Conservation (phyloP, 805 yeast genomes). For the Lachancea mirantina region DNA sequence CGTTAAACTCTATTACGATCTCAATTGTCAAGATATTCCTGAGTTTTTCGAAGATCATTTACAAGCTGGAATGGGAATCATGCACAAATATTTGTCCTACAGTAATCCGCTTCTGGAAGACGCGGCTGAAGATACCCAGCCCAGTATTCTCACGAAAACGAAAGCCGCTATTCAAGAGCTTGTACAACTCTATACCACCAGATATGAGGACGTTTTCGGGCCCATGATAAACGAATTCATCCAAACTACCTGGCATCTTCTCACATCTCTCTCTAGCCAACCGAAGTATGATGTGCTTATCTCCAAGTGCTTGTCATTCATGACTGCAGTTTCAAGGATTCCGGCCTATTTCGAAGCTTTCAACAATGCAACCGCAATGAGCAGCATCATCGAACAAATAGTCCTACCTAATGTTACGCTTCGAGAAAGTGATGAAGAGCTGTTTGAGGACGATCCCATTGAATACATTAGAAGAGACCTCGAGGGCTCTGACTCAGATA, state of each 20-base stretch:
- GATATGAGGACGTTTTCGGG: slow-evolving; percentile 91
- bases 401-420: slow-evolving; percentile 82
- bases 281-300: slow-evolving; percentile 80
- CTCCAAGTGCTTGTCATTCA: slow-evolving; percentile 69
- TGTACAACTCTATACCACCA: slow-evolving; percentile 74
- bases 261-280: slow-evolving; percentile 58
- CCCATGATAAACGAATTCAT: slow-evolving; percentile 70
- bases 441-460: slow-evolving; percentile 95
- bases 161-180: slow-evolving; percentile 82
- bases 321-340: slow-evolving; percentile 72
- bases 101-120: slow-evolving; percentile 48
- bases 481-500: slow-evolving; percentile 91
- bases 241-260: slow-evolving; percentile 71
- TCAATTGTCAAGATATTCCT: slow-evolving; percentile 96
- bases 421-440: slow-evolving; percentile 83
- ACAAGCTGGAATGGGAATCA: slow-evolving; percentile 63
- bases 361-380: slow-evolving; percentile 53
- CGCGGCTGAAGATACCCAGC: slow-evolving; percentile 51
- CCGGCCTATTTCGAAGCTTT: slow-evolving; percentile 63
- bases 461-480: slow-evolving; percentile 87
- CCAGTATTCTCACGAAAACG: slow-evolving; percentile 61
- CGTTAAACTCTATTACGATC: slow-evolving; percentile 79
- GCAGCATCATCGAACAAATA: slow-evolving; percentile 73
- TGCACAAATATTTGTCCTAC: slow-evolving; percentile 73
- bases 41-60: slow-evolving; percentile 94